Evolutionary conservation across 1,139 yeast species (phyloP).

Genomic region (Debaryomycetaceae sp.): DNA sequence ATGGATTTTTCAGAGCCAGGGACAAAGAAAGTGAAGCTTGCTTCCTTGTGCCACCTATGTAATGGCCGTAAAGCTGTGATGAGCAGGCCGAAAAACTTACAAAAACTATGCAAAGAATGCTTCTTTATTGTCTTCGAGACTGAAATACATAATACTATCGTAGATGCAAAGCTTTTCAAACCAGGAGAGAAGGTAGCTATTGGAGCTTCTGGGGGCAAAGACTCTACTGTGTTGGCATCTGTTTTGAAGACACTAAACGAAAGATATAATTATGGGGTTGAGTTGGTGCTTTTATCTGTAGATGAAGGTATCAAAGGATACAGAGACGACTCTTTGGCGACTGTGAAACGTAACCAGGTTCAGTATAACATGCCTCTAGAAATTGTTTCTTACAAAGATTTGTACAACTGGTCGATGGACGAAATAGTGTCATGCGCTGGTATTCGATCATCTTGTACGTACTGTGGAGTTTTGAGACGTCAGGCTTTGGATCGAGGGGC

Average conservation of each 20-base stretch:
- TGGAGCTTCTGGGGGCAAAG: constrained; percentile 99
- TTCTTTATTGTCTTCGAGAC: constrained; percentile 90
- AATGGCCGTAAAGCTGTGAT: constrained; percentile 79
- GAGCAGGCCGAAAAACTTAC: constrained; percentile 88
- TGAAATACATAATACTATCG: constrained; percentile 89
- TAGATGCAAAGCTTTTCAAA: constrained; percentile 62
- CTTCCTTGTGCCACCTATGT: constrained; percentile 78
- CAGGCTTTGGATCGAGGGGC: constrained; percentile 98
- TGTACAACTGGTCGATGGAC: constrained; percentile 98
- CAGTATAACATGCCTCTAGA: constrained; percentile 89
- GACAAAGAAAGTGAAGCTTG: constrained; percentile 35
- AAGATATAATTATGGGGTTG: constrained; percentile 79
- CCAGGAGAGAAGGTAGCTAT: constrained; percentile 89
- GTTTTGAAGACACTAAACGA: constrained; percentile 85
- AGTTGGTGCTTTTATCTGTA: constrained; percentile 76
- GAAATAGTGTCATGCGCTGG: constrained; percentile 96
- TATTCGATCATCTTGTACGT: constrained; percentile 90
- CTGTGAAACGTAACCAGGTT: constrained; percentile 86
- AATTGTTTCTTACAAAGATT: constrained; percentile 83
- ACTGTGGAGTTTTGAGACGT: constrained; percentile 94
- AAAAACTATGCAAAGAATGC: constrained; percentile 89
- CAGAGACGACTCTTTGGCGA: constrained; percentile 94
- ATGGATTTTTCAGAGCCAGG: too few species aligned
- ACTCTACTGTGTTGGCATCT: constrained; percentile 91
- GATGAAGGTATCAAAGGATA: constrained; percentile 98